Evolutionary conservation across 2,329 filamentous ascomycete species (phyloP).

Genomic region (Sporothrix luriei): DNA sequence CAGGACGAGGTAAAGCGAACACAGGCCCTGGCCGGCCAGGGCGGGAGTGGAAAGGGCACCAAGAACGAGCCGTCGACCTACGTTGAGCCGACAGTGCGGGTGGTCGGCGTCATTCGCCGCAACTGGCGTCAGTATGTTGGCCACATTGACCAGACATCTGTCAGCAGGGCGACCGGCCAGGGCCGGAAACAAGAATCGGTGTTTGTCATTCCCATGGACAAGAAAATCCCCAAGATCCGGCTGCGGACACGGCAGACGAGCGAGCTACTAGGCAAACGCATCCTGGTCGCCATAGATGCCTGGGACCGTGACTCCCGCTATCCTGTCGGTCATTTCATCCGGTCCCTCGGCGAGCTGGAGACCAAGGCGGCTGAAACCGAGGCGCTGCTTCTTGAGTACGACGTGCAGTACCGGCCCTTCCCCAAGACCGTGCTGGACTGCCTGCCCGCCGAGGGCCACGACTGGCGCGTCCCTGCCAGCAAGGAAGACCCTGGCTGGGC

Average conservation of each 20-base stretch:
- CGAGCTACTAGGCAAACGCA: conserved; percentile 85
- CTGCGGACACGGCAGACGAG: conserved; percentile 87
- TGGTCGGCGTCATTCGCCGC: conserved; percentile 89
- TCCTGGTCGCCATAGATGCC: conserved; percentile 89
- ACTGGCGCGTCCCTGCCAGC: conserved; percentile 86
- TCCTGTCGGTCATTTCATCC: conserved; percentile 89
- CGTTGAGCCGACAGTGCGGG: conserved; percentile 85
- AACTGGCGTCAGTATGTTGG: conserved; percentile 99
- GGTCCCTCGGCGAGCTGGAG: conserved; percentile 89
- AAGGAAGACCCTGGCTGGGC: conserved; percentile 83
- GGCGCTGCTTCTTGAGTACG: conserved; percentile 88
- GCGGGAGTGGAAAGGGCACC: conserved; percentile 69
- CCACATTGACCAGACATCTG: conserved; percentile 85
- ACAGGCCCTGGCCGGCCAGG: conserved; percentile 75
- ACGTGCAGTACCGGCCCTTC: conserved; percentile 96
- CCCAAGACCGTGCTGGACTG: conserved; percentile 95
- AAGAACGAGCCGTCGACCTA: conserved; percentile 61
- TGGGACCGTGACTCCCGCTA: conserved; percentile 95
- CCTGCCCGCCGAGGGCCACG: conserved; percentile 84
- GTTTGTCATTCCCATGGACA: conserved; percentile 97
- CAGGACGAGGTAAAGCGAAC: conserved; percentile 89
- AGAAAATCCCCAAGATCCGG: conserved; percentile 93
- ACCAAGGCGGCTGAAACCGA: conserved; percentile 98
- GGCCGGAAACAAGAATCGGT: conserved; percentile 87
- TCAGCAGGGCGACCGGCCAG: conserved; percentile 70